phyloP scores from a whole-genome alignment of 495 filamentous ascomycete genomes.

The Penicillium mononematosum region DNA sequence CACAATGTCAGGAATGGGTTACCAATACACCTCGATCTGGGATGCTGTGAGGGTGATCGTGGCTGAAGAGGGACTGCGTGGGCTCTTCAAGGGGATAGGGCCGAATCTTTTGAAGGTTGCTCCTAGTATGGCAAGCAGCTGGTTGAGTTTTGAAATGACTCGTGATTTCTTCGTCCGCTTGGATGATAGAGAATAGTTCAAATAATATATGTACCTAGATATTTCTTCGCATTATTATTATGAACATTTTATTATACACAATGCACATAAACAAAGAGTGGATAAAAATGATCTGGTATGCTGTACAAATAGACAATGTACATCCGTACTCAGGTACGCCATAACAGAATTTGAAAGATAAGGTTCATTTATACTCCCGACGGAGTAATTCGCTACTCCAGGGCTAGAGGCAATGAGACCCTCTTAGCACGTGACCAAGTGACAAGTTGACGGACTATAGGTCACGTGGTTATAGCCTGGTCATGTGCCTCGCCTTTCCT shows the following conservation, averaged over 20 bases:
- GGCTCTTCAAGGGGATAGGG: constrained; percentile 88
- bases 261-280: background rate
- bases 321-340: background rate
- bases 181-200: constrained; percentile 37
- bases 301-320: background rate
- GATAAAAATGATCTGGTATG: background rate
- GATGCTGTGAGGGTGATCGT: constrained; percentile 84
- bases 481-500: constrained; percentile 16
- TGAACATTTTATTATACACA: background rate
- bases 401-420: background rate
- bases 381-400: background rate
- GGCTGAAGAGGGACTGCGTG: constrained; percentile 69
- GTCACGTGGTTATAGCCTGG: background rate
- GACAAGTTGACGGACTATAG: background rate
- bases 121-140: constrained; percentile 97
- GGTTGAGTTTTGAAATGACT: constrained; percentile 93
- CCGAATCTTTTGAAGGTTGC: constrained; percentile 96
- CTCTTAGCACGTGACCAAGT: background rate
- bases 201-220: constrained; percentile 18
- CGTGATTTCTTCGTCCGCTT: constrained; percentile 76
- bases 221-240: background rate
- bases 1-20: constrained; percentile 98
- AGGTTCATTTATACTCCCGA: background rate
- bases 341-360: background rate
- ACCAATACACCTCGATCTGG: constrained; percentile 82